Percentiles rank a stretch among this genome's conserved stretches.
These are phyloP conservation scores for Rhodamnia rubescens DNA, from an alignment of 345 rosid genomes.

Conservation along the genomic window DNA sequence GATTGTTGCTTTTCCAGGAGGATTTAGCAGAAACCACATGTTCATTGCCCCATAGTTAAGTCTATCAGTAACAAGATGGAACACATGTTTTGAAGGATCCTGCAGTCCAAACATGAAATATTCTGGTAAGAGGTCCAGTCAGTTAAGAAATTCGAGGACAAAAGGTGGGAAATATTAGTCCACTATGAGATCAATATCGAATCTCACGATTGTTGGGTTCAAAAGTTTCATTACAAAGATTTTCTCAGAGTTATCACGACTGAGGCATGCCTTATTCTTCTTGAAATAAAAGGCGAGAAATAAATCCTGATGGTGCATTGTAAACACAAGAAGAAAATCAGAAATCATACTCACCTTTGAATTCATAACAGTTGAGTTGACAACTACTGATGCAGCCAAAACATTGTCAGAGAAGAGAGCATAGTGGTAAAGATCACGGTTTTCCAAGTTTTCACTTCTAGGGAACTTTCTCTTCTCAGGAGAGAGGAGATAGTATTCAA, in stretches of 20 bases:
- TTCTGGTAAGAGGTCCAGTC: background rate
- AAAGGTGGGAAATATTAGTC: background rate
- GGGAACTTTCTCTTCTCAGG: conserved; percentile 89
- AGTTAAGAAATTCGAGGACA: background rate
- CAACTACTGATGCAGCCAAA: conserved; percentile 99
- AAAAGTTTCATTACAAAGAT: background rate
- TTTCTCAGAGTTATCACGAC: background rate
- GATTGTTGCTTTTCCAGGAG: conserved; percentile 89
- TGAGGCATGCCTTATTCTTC: background rate
- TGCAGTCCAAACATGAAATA: conserved; percentile 12
- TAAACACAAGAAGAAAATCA: background rate
- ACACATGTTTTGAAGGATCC: conserved; percentile 96
- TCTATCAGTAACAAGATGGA: conserved; percentile 92
- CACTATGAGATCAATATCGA: background rate
- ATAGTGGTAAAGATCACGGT: conserved; percentile 81
- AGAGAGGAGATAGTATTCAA: conserved; percentile 83
- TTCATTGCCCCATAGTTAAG: conserved; percentile 97
- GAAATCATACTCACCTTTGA: conserved; percentile 56
- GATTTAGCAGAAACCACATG: conserved; percentile 96
- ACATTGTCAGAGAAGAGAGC: conserved; percentile 99
- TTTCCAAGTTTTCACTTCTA: conserved; percentile 73
- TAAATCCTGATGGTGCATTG: background rate
- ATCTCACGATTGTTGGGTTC: background rate
- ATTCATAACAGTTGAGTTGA: conserved; percentile 85
- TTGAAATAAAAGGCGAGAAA: background rate